Base-by-base conservation (phyloP, 1,139 yeast genomes). In the Taphrina deformans region DNA sequence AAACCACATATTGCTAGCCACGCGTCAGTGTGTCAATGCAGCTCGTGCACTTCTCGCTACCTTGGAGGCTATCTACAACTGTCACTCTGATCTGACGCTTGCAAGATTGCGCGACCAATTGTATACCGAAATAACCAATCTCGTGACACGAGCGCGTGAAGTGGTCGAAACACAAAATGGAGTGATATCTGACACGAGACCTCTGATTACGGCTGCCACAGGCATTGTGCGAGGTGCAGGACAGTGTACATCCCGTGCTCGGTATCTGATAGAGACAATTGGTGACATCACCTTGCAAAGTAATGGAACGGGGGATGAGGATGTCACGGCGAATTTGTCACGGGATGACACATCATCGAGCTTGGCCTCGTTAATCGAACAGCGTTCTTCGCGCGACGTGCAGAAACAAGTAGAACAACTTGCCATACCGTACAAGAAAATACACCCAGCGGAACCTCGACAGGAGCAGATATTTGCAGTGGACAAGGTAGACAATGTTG, bases 291-390 rank as follows among this genome's bases (percentile, higher is more conserved):
- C 83, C 71, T 77, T 90, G 65, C 35, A 48, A 2, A 16, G 21
- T 21, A 84, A 45, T 21, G 29, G 26, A 2, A 14, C 48, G 10
- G 56, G 27, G 29, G 9, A 14, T 1, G 55, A 86, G 40, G 74
- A 80, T 1, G 86, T 84, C 62, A 79, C 95, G 70, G 80, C 85
- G 33, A 89, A 89, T 72, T 89, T 93, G 0, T 91, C 90, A 16
- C 51, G 55, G 41, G 67, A 62, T 52, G 52, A 55, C 12, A 53
- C 23, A 9, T 27, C 56, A 24, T 52, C 45, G 29, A 29, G 55
- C 24, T 21, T 55, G 38, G 66, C 65, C 4, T 29, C 51, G 7
- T 10, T 27, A 24, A 26, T 55, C 4, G 63, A 40, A 10, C 56
- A 40, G 4, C 40, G 63, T 9, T 29, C 27, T 27, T 50, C 63